Base-by-base conservation (phyloP, 2,329 filamentous ascomycete species). In the Alternaria metachromatica region DNA sequence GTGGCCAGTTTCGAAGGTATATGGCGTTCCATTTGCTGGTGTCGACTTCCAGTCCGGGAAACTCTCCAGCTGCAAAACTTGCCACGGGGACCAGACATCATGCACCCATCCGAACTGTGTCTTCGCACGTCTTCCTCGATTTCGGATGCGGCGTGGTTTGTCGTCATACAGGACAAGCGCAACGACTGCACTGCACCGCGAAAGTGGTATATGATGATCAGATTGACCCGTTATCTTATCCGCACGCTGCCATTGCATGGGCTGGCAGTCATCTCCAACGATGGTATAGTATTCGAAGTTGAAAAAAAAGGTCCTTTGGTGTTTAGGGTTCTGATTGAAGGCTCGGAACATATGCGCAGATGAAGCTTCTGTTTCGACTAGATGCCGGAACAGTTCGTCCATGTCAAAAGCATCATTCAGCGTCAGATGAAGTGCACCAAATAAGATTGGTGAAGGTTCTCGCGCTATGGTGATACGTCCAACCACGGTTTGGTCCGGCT, bases 201-300 rank as follows among this genome's bases (percentile, higher is more conserved):
- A 84, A 55, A 90, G 83, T 25, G 87, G 85, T 25, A 90, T 85
- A 73, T 90, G 87, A 57, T 69, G 86, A 76, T 60, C 80, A 72
- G 15, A 79, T 65, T 20, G 79, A 71, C 57, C 78, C 75, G 70
- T 83, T 74, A 33, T 76, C 46, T 81, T 82, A 67, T 89, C 87
- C 41, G 85, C 84, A 20, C 82, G 79, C 71, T 90, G 88, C 87
- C 88, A 90, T 6, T 85, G 81, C 70, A 88, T 86, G 0, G 88
- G 88, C 30, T 83, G 81, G 44, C 87, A 84, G 5, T 83, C 84
- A 5, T 86, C 82, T 2, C 84, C 85, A 12, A 90, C 84, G 7
- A 89, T 82, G 6, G 88, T 90, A 71, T 88, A 89, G 72, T 89
- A 90, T 68, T 90, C 89, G 73, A 90, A 89, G 45, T 84, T 86